These are phyloP conservation scores for Claviceps purpurea DNA, from an alignment of 2,329 filamentous ascomycete species.

Conservation along the genomic window DNA sequence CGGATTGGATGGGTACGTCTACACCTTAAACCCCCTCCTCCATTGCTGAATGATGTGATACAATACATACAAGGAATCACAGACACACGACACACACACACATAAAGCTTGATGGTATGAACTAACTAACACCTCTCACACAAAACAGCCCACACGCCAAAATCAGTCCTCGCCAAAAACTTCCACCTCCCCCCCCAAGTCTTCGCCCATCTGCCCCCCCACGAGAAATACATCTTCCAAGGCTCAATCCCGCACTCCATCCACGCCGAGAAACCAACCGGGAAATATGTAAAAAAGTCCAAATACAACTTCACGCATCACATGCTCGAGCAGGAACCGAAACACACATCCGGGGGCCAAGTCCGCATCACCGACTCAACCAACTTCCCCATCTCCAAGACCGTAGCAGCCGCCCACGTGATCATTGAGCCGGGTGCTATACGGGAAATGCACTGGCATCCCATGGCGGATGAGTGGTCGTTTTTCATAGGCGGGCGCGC, in stretches of 20 bases:
- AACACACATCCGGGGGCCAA: constrained; percentile 52
- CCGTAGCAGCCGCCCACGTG: constrained; percentile 58
- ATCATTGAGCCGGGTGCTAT: constrained; percentile 58
- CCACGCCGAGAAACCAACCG: constrained; percentile 48
- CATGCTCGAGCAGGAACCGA: constrained; percentile 56
- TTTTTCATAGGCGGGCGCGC: constrained; percentile 64
- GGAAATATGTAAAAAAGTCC: constrained; percentile 50
- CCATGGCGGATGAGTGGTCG: constrained; percentile 66
- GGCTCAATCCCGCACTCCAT: constrained; percentile 52
- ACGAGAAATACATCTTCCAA: constrained; percentile 67
- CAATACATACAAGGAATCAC: too few relatives aligned
- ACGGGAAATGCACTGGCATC: constrained; percentile 76
- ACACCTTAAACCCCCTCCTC: too few relatives aligned
- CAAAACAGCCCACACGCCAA: constrained; percentile 49
- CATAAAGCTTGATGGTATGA: too few relatives aligned
- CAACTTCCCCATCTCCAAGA: constrained; percentile 62
- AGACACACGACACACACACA: too few relatives aligned
- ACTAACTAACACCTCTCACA: too few relatives aligned
- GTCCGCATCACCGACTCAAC: constrained; percentile 65
- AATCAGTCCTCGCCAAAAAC: constrained; percentile 59
- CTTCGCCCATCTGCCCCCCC: constrained; percentile 52
- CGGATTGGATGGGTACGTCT: constrained; percentile 52
- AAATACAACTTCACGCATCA: constrained; percentile 57
- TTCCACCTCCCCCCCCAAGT: constrained; percentile 60
- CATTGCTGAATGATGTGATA: neutral